Conservation (phyloP, 208 protist species). For the Vickermania spadyakhi region DNA sequence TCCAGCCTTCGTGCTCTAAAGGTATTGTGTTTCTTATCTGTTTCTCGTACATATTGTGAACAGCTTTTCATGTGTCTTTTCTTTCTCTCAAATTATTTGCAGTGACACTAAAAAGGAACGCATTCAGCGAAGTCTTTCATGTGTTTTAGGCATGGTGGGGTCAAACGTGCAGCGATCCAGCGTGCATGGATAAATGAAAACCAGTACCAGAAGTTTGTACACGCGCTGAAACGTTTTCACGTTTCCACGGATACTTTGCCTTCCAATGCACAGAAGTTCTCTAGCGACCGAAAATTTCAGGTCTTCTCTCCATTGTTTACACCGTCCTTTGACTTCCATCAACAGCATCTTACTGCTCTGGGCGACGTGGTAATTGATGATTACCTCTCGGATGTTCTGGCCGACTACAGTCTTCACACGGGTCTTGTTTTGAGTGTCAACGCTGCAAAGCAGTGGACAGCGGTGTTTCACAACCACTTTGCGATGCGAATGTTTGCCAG, state of each 20-base stretch:
- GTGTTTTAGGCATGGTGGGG: too few species aligned
- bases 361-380: slow-evolving; percentile 63
- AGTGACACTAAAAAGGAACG: too few species aligned
- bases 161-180: too few species aligned
- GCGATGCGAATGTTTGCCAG: slow-evolving; percentile 59
- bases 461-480: slow-evolving; percentile 80
- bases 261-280: neutral
- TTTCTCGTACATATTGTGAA: too few species aligned
- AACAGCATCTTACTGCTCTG: slow-evolving; percentile 68
- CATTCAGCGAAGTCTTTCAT: too few species aligned
- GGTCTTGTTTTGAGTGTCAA: slow-evolving; percentile 48
- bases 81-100: too few species aligned
- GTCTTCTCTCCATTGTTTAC: slow-evolving; percentile 38
- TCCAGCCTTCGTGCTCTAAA: too few species aligned
- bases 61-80: too few species aligned
- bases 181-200: slow-evolving; percentile 4
- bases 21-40: too few species aligned
- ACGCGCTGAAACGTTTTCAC: neutral
- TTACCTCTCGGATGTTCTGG: slow-evolving; percentile 38
- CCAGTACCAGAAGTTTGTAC: neutral
- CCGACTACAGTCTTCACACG: slow-evolving; percentile 30
- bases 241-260: neutral
- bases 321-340: slow-evolving; percentile 43
- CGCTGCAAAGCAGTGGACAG: slow-evolving; percentile 37
- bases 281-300: neutral